Conservation (phyloP, 306 rosid genomes). For the Quercus cerris region DNA sequence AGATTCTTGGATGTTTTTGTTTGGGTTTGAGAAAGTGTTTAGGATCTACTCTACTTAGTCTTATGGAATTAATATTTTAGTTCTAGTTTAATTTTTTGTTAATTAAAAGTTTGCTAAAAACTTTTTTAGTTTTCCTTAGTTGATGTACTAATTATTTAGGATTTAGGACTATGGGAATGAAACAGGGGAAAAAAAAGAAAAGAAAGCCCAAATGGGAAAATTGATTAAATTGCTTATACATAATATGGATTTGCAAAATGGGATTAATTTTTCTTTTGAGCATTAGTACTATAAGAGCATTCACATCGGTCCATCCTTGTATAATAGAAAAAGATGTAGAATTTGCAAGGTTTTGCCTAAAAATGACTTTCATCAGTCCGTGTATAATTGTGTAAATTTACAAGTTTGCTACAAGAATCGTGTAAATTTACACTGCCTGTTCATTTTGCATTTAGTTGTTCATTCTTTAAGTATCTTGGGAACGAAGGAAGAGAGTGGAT, state of each 20-base stretch:
- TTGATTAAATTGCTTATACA: background rate
- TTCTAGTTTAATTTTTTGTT: background rate
- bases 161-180: background rate
- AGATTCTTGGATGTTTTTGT: background rate
- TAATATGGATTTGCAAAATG: background rate
- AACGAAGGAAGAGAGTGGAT: too few relatives aligned
- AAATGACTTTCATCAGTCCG: too few relatives aligned
- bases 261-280: background rate
- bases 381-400: too few relatives aligned
- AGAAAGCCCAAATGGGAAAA: background rate
- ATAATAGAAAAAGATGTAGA: too few relatives aligned
- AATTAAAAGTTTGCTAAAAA: background rate
- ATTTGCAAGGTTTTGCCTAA: too few relatives aligned
- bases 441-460: too few relatives aligned
- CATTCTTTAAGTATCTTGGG: accelerated
- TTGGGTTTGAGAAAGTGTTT: background rate
- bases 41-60: background rate
- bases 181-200: background rate
- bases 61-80: too few relatives aligned
- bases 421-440: too few relatives aligned
- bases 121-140: too few relatives aligned
- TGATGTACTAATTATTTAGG: background rate
- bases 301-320: accelerated
- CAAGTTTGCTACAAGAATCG: too few relatives aligned
- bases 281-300: background rate